phyloP scores from a whole-genome alignment of 495 filamentous ascomycete species.

The Pseudomonodictys pantanalensis region DNA sequence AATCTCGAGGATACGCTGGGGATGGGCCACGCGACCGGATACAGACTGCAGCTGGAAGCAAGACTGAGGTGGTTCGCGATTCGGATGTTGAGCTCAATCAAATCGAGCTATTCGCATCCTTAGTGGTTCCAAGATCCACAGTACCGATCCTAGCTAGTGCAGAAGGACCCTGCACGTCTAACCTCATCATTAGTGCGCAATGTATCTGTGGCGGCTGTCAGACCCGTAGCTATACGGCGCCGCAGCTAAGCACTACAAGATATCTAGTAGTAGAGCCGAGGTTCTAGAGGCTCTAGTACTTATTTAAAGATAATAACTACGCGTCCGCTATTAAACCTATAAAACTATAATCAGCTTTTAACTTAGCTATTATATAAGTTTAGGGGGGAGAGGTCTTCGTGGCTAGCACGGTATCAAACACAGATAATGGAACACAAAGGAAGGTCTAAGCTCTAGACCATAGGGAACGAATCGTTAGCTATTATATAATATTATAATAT shows the following conservation, averaged over 20 bases:
- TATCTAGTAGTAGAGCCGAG: neutral
- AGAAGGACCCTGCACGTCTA: neutral
- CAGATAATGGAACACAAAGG: no score
- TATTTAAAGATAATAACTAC: neutral
- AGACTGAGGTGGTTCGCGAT: no score
- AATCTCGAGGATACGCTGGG: no score
- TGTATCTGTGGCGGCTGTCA: conserved; percentile 4
- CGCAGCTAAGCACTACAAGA: neutral
- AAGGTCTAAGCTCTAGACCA: no score
- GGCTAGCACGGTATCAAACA: no score
- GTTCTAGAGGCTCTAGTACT: neutral
- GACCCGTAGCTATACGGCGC: conserved; percentile 1
- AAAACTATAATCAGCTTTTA: neutral
- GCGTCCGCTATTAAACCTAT: neutral
- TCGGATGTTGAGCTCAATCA: no score
- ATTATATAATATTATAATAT: neutral
- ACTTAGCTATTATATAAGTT: neutral
- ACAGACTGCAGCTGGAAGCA: no score
- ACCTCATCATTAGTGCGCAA: neutral
- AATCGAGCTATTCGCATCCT: no score
- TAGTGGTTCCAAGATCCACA: no score
- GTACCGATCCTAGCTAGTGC: conserved; percentile 8
- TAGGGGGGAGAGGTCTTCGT: no score
- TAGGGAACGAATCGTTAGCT: no score
- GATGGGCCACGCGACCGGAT: no score